Conservation (phyloP, 345 rosid genomes). For the Populus alba region DNA sequence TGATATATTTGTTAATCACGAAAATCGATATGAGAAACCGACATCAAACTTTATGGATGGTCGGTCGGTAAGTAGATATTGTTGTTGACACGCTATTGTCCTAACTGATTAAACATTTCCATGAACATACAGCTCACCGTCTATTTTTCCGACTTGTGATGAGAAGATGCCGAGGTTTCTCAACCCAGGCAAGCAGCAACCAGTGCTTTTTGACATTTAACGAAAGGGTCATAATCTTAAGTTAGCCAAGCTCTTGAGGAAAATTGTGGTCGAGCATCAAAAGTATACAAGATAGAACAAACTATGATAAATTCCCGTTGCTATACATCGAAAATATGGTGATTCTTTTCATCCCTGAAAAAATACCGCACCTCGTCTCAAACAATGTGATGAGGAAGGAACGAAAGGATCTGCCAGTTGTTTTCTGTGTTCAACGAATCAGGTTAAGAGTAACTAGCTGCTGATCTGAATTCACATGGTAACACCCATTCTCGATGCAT, state of each 20-base stretch:
- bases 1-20: not conserved
- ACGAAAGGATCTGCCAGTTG: not conserved
- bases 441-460: not conserved
- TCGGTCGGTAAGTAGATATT: not conserved
- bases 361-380: not conserved
- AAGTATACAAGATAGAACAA: conserved; percentile 11
- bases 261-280: not conserved
- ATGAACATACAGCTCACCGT: not conserved
- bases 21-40: conserved; percentile 2
- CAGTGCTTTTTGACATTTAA: not conserved
- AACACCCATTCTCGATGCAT: not conserved
- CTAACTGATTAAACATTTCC: not conserved
- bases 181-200: not conserved
- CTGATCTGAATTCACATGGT: not conserved
- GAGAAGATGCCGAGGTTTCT: not conserved
- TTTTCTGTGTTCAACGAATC: not conserved
- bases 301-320: conserved; percentile 3
- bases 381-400: not conserved
- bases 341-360: not conserved
- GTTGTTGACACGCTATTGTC: conserved; percentile 9
- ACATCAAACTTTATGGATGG: conserved; percentile 39
- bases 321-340: not conserved
- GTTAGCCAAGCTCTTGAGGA: not conserved
- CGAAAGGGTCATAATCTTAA: not conserved
- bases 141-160: not conserved